Percentiles rank a stretch among this genome's conserved stretches.
Evolutionary conservation across 2,329 filamentous ascomycete species (phyloP).

Genomic region (Xylariaceae sp.): DNA sequence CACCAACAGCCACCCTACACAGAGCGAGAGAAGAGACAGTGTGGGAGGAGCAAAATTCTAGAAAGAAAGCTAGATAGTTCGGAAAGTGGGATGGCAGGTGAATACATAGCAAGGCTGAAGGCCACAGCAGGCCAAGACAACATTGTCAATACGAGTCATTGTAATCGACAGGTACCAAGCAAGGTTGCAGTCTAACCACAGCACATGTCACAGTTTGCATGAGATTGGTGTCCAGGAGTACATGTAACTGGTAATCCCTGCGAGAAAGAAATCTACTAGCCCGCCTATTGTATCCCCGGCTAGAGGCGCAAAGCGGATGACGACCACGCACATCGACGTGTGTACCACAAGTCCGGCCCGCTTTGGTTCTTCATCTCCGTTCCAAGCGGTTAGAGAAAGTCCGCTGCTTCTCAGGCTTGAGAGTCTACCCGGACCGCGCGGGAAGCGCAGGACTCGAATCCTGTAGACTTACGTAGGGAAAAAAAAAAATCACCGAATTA

Average conservation of each 20-base stretch:
- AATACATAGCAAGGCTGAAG: slow-evolving; percentile 25
- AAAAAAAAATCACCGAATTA: slow-evolving; percentile 4
- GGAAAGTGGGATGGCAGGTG: slow-evolving; percentile 18
- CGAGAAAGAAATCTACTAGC: slow-evolving; percentile 24
- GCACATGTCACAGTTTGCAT: slow-evolving; percentile 27
- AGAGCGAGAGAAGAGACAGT: slow-evolving; percentile 10
- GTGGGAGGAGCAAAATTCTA: slow-evolving; percentile 10
- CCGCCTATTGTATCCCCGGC: slow-evolving; percentile 23
- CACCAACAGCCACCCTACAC: slow-evolving; percentile 11
- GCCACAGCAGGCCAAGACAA: slow-evolving; percentile 12
- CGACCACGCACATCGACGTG: slow-evolving; percentile 14
- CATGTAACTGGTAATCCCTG: slow-evolving; percentile 31
- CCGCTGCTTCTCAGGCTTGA: slow-evolving; percentile 1
- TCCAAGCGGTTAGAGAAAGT: slow-evolving; percentile 10
- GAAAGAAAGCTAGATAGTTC: slow-evolving; percentile 13
- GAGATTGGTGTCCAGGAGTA: slow-evolving; percentile 23
- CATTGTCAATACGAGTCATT: slow-evolving; percentile 25
- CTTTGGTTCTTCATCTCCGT: slow-evolving; percentile 15
- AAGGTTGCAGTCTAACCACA: slow-evolving; percentile 22
- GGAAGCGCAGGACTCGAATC: background rate
- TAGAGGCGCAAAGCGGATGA: slow-evolving; percentile 23
- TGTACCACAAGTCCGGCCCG: slow-evolving; percentile 21
- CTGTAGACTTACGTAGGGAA: background rate
- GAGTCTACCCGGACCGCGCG: background rate
- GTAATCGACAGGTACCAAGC: slow-evolving; percentile 24